Evolutionary conservation across 148 eudicot species (phyloP).

Genomic region (Rhododendron molle): DNA sequence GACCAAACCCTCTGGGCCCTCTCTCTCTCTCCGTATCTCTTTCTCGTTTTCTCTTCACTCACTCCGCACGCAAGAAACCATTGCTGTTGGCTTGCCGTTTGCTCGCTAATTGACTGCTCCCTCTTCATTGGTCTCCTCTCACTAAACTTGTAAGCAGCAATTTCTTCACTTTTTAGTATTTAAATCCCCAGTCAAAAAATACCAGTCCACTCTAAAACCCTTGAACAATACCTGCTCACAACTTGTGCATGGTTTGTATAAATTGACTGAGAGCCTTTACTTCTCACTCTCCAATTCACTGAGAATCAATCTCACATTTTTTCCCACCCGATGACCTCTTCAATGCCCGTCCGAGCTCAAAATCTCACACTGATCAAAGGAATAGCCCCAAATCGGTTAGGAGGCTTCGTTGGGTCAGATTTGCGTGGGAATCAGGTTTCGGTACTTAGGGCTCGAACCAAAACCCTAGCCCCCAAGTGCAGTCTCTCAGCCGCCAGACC

Average conservation of each 20-base stretch:
- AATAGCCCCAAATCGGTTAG: slow-evolving; percentile 28
- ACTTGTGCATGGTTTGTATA: too few relatives aligned
- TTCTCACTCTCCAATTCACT: neutral
- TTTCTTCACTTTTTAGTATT: too few relatives aligned
- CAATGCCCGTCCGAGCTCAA: slow-evolving; percentile 54
- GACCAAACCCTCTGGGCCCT: too few relatives aligned
- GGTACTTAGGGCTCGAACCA: slow-evolving; percentile 14
- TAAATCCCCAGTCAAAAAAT: neutral
- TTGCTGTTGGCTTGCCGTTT: too few relatives aligned
- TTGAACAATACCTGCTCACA: too few relatives aligned
- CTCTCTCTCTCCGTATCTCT: too few relatives aligned
- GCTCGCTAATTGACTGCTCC: too few relatives aligned
- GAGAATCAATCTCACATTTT: neutral
- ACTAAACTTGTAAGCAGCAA: neutral
- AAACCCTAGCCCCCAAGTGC: slow-evolving; percentile 46
- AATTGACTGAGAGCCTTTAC: neutral
- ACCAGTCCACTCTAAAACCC: neutral
- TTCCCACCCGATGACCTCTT: slow-evolving; percentile 38
- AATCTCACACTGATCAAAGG: slow-evolving; percentile 19
- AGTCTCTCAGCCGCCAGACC: slow-evolving; percentile 73
- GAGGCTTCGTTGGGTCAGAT: slow-evolving; percentile 35
- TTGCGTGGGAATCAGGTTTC: slow-evolving; percentile 30
- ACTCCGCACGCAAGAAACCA: too few relatives aligned
- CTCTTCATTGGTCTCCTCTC: neutral
- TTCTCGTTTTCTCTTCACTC: too few relatives aligned